These are phyloP conservation scores for Exserohilum turcica DNA, from an alignment of 2,329 filamentous ascomycete genomes.

Conservation along the genomic window DNA sequence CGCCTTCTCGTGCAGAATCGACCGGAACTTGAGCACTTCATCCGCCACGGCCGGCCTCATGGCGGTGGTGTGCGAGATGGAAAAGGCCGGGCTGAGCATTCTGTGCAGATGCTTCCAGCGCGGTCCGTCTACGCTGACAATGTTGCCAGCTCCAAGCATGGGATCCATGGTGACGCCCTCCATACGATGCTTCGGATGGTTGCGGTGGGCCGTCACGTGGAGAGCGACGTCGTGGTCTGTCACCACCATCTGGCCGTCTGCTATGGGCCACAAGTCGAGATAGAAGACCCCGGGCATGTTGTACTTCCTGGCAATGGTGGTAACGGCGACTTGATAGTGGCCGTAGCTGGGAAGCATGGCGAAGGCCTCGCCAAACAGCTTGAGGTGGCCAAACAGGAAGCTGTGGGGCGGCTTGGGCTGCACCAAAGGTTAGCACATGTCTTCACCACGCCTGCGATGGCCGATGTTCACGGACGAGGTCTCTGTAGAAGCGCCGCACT, in stretches of 20 bases:
- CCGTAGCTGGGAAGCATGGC: constrained; percentile 39
- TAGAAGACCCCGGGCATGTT: constrained; percentile 49
- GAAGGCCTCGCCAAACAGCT: constrained; percentile 46
- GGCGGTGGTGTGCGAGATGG: constrained; percentile 35
- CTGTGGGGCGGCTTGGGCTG: constrained; percentile 51
- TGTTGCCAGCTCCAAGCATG: constrained; percentile 35
- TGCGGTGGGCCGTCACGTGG: constrained; percentile 45
- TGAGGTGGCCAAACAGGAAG: constrained; percentile 50
- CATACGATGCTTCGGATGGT: constrained; percentile 39
- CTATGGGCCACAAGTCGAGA: constrained; percentile 53
- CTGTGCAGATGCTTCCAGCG: constrained; percentile 45
- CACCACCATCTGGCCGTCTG: constrained; percentile 38
- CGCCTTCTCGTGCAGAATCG: constrained; percentile 27
- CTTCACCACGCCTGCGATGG: neutral
- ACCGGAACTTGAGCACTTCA: constrained; percentile 40
- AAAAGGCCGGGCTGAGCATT: constrained; percentile 47
- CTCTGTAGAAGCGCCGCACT: constrained; percentile 30
- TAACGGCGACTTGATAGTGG: constrained; percentile 46
- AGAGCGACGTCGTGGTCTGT: constrained; percentile 47
- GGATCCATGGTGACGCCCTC: constrained; percentile 28
- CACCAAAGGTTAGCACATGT: neutral
- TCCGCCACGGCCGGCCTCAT: constrained; percentile 28
- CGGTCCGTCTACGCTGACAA: constrained; percentile 39
- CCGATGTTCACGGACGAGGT: constrained; percentile 23
- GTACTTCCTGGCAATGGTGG: constrained; percentile 45